Evolutionary conservation across 2,329 filamentous ascomycete genomes (phyloP).

Genomic region (Penicillium palitans): DNA sequence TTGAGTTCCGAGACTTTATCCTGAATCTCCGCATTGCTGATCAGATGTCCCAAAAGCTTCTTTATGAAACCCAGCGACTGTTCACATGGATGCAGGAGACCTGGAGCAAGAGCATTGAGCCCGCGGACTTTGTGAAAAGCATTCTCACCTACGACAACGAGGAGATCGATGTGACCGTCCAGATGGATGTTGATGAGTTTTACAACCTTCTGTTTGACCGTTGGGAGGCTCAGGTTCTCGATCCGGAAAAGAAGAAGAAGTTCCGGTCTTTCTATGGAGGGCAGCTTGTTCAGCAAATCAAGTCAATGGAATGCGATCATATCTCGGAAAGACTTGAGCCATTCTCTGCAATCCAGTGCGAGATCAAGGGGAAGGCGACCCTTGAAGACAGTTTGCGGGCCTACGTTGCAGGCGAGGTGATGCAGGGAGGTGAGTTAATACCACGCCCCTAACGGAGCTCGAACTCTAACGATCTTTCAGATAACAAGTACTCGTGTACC

Average conservation of each 20-base stretch:
- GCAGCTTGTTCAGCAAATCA: slow-evolving; percentile 89
- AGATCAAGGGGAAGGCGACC: slow-evolving; percentile 86
- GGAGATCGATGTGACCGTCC: slow-evolving; percentile 79
- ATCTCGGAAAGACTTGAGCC: slow-evolving; percentile 87
- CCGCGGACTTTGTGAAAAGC: slow-evolving; percentile 67
- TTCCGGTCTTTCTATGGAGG: slow-evolving; percentile 88
- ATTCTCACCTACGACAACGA: slow-evolving; percentile 82
- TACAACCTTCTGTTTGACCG: slow-evolving; percentile 92
- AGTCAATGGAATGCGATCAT: slow-evolving; percentile 90
- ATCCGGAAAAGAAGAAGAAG: slow-evolving; percentile 65
- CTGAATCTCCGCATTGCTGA: slow-evolving; percentile 63
- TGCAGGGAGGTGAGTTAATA: slow-evolving; percentile 72
- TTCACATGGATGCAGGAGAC: slow-evolving; percentile 87
- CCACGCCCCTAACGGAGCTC: background rate
- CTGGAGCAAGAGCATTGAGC: slow-evolving; percentile 70
- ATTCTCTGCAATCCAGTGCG: slow-evolving; percentile 92
- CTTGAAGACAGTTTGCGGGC: slow-evolving; percentile 86
- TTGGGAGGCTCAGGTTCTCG: slow-evolving; percentile 78
- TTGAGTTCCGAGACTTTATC: slow-evolving; percentile 82
- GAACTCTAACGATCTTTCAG: slow-evolving; percentile 45
- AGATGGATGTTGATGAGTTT: slow-evolving; percentile 99
- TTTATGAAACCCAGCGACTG: slow-evolving; percentile 74
- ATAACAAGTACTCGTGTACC: slow-evolving; percentile 98
- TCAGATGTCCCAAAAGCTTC: slow-evolving; percentile 61
- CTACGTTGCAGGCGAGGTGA: slow-evolving; percentile 94